Conservation (phyloP, 495 filamentous ascomycete genomes). For the Hypomontagnella monticulosa region DNA sequence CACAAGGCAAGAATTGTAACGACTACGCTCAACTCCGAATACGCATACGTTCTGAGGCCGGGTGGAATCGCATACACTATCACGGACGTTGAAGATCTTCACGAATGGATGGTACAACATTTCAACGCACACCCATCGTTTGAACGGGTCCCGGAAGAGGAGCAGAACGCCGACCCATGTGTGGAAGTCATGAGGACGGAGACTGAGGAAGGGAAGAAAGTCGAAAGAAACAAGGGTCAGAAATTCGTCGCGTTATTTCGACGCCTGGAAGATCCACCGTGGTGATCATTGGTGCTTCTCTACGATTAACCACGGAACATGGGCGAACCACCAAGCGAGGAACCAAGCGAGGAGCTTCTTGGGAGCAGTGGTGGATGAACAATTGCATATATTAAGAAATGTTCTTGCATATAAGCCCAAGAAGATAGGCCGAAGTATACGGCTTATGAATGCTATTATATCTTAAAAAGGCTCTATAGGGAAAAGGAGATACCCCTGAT, state of each 20-base stretch:
- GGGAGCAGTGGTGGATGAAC: not conserved
- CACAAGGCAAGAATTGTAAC: constrained; percentile 96
- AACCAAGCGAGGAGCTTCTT: not conserved
- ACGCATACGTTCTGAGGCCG: constrained; percentile 85
- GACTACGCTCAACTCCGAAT: constrained; percentile 87
- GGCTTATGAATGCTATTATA: no score
- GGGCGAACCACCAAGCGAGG: no score
- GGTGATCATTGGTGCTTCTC: constrained; percentile 50
- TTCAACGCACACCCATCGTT: constrained; percentile 78
- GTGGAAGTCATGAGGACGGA: constrained; percentile 82
- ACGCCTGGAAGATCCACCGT: constrained; percentile 80
- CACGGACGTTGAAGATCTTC: constrained; percentile 94
- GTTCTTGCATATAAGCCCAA: no score
- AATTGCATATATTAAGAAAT: no score
- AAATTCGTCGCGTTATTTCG: constrained; percentile 90
- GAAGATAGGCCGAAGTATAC: no score
- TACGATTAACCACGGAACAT: not conserved
- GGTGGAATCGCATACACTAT: constrained; percentile 93
- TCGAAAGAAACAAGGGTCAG: constrained; percentile 83
- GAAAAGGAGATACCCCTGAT: no score
- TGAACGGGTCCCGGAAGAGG: constrained; percentile 69
- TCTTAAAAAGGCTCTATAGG: no score
- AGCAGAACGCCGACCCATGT: constrained; percentile 77
- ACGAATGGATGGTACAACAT: constrained; percentile 89
- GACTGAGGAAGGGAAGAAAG: constrained; percentile 98